Percentiles rank a stretch among this genome's conserved stretches.
Conservation (phyloP, 2,329 filamentous ascomycete species). For the Herpotrichia juniperi region DNA sequence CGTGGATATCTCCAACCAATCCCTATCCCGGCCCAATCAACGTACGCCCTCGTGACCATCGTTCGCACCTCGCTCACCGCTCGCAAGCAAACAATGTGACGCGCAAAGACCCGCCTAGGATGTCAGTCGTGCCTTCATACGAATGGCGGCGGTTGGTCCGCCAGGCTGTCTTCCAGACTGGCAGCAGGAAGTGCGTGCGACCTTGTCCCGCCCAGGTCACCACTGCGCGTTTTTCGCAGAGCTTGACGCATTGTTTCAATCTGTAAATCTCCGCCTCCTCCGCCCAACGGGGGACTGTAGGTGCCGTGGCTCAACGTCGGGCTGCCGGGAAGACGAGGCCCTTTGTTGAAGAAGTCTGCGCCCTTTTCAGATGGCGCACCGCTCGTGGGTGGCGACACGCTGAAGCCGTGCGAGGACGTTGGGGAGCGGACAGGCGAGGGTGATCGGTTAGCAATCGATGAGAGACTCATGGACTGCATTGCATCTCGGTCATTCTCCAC, state of each 20-base stretch:
- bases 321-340: slow-evolving; percentile 64
- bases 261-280: slow-evolving; percentile 67
- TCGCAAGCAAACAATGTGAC: not conserved
- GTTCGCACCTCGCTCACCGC: not conserved
- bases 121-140: slow-evolving; percentile 19
- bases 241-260: slow-evolving; percentile 96
- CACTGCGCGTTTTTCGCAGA: slow-evolving; percentile 81
- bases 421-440: slow-evolving; percentile 82
- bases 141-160: slow-evolving; percentile 38
- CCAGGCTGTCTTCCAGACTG: slow-evolving; percentile 43
- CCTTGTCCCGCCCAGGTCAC: slow-evolving; percentile 66
- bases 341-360: slow-evolving; percentile 68
- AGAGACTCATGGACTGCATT: slow-evolving; percentile 71
- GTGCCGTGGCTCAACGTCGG: slow-evolving; percentile 55
- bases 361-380: slow-evolving; percentile 76
- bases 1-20: slow-evolving; percentile 8
- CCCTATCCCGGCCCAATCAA: slow-evolving; percentile 6
- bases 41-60: not conserved
- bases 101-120: not conserved
- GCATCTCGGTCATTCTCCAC: slow-evolving; percentile 72
- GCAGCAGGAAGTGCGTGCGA: slow-evolving; percentile 48
- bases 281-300: slow-evolving; percentile 58
- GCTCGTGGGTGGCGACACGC: slow-evolving; percentile 77
- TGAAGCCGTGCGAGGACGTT: slow-evolving; percentile 71
- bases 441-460: slow-evolving; percentile 68